Base-by-base conservation (phyloP, 176 grass and related monocot genomes). In the Guadua angustifolia region DNA sequence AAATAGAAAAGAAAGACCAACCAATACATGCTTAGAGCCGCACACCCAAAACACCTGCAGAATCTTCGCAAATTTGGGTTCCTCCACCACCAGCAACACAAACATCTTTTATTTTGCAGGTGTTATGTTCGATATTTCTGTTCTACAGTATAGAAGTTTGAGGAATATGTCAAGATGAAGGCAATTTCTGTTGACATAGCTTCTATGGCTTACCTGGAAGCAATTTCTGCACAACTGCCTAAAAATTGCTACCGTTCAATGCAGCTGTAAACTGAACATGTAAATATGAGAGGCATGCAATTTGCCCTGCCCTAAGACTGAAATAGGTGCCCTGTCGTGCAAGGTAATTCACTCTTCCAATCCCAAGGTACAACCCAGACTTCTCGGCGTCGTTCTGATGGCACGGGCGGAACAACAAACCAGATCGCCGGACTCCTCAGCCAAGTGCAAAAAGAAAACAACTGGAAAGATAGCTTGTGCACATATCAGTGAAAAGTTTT, bases 141-240 rank as follows among this genome's bases (percentile, higher is more conserved):
- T 66, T 49, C 10, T 36, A 51, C 44, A 79, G n/a, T 32, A 66
- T 25, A 49, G 32, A 66, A 36, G 24, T 79, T 21, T 78, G 75
- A 46, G 42, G 14, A 78, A 78, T 60, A 63, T 22, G n/a, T 17
- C 39, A 44, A 18, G 44, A 78, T 15, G 16, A 16, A 62, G 39
- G 8, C 22, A 45, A 78, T 78, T 60, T 29, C 38, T 24, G 16
- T 13, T 35, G 13, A 6, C 7, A 64, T 44, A 33, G 2, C 76
- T 50, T 44, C 15, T 26, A 40, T 38, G 21, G 39, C 38, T 19
- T 2, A 44, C 11, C 3, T 15, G 38, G 11, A 46, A 71, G 5
- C 61, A 25, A 13, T 64, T 33, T 64, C 33, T 17, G 42, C 32
- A 39, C 14, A 21, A 69, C 14, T n/a, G 9, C 32, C 33, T 43